Conservation (phyloP, 1,284 basidiomycete genomes). For the Sanghuangporus baumii region DNA sequence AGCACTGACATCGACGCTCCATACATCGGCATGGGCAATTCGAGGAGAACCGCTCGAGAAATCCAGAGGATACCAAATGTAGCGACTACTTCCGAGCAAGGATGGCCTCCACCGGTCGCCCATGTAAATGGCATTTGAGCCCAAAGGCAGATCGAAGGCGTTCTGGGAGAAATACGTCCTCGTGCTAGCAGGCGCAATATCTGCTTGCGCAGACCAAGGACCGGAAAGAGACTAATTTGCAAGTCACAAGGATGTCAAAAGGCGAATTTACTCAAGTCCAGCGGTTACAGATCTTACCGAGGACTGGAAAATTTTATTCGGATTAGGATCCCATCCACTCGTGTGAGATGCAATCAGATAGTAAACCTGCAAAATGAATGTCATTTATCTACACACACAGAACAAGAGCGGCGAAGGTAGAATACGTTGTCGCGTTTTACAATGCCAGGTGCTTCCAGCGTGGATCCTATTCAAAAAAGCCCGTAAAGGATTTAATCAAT, state of each 20-base stretch:
- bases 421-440: slow-evolving; percentile 50
- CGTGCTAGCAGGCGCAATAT: slow-evolving; percentile 45
- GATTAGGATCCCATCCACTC: slow-evolving; percentile 54
- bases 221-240: slow-evolving; percentile 43
- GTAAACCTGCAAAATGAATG: slow-evolving; percentile 36
- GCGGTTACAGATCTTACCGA: slow-evolving; percentile 31
- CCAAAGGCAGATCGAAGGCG: slow-evolving; percentile 48
- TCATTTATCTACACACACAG: neutral
- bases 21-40: slow-evolving; percentile 52
- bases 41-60: slow-evolving; percentile 48
- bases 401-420: neutral
- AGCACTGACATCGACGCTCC: slow-evolving; percentile 45
- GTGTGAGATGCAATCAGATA: slow-evolving; percentile 60
- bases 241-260: neutral
- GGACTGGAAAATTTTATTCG: slow-evolving; percentile 54
- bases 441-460: slow-evolving; percentile 57
- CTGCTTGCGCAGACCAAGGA: slow-evolving; percentile 50
- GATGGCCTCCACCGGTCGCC: slow-evolving; percentile 59
- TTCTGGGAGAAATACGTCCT: slow-evolving; percentile 62
- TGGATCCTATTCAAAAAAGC: slow-evolving; percentile 35
- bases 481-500: neutral
- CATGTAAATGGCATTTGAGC: slow-evolving; percentile 52
- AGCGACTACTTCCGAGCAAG: slow-evolving; percentile 50
- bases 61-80: slow-evolving; percentile 57
- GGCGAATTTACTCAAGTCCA: neutral